Evolutionary conservation across 164 flowering plant genomes (phyloP), one percentile per base, ranked within the genome.

Genomic region (Protea cynaroides): DNA sequence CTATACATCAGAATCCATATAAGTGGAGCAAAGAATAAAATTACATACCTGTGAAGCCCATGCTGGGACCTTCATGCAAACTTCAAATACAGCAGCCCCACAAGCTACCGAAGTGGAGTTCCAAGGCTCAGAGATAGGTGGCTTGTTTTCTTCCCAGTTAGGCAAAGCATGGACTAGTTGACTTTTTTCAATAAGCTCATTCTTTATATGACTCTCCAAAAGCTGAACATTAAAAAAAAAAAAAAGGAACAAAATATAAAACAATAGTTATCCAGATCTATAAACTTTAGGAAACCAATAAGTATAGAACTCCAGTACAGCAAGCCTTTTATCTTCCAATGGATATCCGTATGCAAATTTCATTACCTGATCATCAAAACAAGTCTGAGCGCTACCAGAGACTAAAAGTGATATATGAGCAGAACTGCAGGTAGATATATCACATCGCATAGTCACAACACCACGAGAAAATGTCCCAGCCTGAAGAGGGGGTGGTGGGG

Each of bases 401-500:
- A 92, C 88, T 72, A 92, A 62, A 67, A 92, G 86, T 17, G 97
- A 88, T 67, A 90, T 82, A 65, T 90, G 94, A 24, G 96, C 82
- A 58, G 87, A 84, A 74, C 88, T 88, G 78, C 86, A 83, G 22
- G 99, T 95, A 15, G 99, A 81, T n/a, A 95, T 55, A 78, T 95
- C 99, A 75, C 99, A 95, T 58, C 92, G 75, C 99, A 95, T 95
- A 61, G 99, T 95, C 71, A 95, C 95, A 52, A 95, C 99, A 61
- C 96, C 97, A 47, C 97, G 97, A 57, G 97, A 86, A 79, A 94
- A 82, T 52, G 96, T 69, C 64, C 83, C 99, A 25, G 97, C 94
- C 77, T 92, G 97, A 67, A 92, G 97, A 47, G 97, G 97, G 6
- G 99, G 97, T 25, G 97, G 97, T 54, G 90, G 86, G 56, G 97